Evolutionary conservation across 2,329 filamentous ascomycete genomes (phyloP), one percentile per base, ranked within the genome.

Genomic region (Alternaria sp.): DNA sequence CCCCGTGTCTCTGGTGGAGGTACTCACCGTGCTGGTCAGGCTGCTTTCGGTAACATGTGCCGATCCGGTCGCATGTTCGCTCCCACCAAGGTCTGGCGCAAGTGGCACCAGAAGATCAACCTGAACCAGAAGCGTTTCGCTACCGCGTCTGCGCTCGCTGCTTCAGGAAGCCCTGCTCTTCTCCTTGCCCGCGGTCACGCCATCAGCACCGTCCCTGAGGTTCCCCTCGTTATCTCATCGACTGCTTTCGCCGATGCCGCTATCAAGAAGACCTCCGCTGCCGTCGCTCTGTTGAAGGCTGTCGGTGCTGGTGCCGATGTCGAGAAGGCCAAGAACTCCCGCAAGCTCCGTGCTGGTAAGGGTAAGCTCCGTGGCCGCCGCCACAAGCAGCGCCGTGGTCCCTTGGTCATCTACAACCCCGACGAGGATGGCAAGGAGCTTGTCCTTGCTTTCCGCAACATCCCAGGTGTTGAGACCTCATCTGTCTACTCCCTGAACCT

Each of bases 81-180:
- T 77, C 95, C 95, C 75, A 99, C 95, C 86, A 99, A 99, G 91
- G 92, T 97, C 87, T 99, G 95, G 96, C 90, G 95, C 84, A 97
- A 97, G 89, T 99, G 95, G 96, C 95, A 99, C 89, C 89, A 97
- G 88, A 98, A 98, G 93, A 89, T 99, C 90, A 97, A 97, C 89
- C 89, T 96, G 85, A 92, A 92, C 84, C 95, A 99, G 90, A 97
- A 95, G 88, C 95, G 95, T 79, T 99, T 97, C 84, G 95, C 95
- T 85, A 97, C 93, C 80, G 93, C 93, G 82, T 99, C 95, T 79
- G 95, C 95, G 80, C 88, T 99, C 79, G 95, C 95, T 85, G 95
- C 95, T 78, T 97, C 95, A 74, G 94, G 94, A 77, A 93, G 94
- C 80, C 90, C 94, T 79, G 91, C 95, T 79, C 94, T 99, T 75